phyloP scores from a whole-genome alignment of 768 basidiomycete species.

The Cyclocybe cylindracea region DNA sequence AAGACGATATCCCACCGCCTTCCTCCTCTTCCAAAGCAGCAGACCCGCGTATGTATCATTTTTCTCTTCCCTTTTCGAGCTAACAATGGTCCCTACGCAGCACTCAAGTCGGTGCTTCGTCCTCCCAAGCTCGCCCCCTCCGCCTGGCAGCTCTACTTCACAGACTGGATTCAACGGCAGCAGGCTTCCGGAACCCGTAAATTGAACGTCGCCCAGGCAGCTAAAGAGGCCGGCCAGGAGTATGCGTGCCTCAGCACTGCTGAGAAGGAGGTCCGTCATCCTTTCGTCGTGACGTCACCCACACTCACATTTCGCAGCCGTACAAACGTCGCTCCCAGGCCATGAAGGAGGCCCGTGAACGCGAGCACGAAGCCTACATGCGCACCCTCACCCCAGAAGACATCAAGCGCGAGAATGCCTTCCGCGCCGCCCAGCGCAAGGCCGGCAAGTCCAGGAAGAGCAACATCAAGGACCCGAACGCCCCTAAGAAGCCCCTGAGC shows the following conservation, averaged over 20 bases:
- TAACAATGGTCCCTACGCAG: slow-evolving; percentile 35
- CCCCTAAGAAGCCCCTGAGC: slow-evolving; percentile 92
- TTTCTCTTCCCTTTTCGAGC: slow-evolving; percentile 12
- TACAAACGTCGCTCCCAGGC: slow-evolving; percentile 84
- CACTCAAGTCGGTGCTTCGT: slow-evolving; percentile 74
- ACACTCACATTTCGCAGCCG: slow-evolving; percentile 47
- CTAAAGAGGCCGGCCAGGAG: slow-evolving; percentile 91
- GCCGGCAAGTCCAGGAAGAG: slow-evolving; percentile 90
- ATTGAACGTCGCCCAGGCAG: slow-evolving; percentile 92
- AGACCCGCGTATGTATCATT: slow-evolving; percentile 46
- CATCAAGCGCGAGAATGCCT: slow-evolving; percentile 91
- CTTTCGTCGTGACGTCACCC: slow-evolving; percentile 33
- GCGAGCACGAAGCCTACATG: slow-evolving; percentile 83
- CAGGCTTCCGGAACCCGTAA: slow-evolving; percentile 80
- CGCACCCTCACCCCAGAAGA: slow-evolving; percentile 88
- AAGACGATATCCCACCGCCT: slow-evolving; percentile 32
- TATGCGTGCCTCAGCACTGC: slow-evolving; percentile 77
- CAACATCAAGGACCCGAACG: slow-evolving; percentile 96
- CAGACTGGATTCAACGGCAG: slow-evolving; percentile 90
- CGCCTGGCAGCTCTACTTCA: slow-evolving; percentile 96
- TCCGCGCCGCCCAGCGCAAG: slow-evolving; percentile 89
- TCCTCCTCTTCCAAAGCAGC: slow-evolving; percentile 34
- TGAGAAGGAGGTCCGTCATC: slow-evolving; percentile 75
- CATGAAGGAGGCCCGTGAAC: slow-evolving; percentile 83
- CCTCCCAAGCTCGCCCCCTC: slow-evolving; percentile 92